Evolutionary conservation across 768 basidiomycete genomes (phyloP).

Genomic region (Psilocybe subaeruginosa): DNA sequence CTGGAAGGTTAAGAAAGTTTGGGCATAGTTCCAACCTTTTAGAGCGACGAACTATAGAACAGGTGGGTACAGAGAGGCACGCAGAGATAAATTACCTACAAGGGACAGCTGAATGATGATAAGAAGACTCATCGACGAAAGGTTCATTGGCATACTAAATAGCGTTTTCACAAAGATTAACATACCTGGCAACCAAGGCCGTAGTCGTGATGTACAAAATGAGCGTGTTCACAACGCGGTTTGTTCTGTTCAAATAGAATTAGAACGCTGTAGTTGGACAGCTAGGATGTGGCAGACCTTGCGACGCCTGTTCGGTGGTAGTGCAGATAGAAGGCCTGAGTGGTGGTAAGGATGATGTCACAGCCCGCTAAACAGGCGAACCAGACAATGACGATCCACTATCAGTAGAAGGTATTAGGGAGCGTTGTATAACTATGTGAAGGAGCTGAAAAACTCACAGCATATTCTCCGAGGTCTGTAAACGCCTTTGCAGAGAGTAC

Average conservation of each 20-base stretch:
- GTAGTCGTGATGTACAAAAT: neutral
- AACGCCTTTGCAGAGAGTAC: neutral
- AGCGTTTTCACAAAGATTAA: neutral
- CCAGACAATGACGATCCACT: constrained; percentile 4
- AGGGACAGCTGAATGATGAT: neutral
- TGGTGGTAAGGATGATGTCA: neutral
- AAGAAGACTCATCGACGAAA: neutral
- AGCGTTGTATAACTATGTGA: neutral
- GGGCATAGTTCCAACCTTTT: neutral
- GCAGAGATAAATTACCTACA: neutral
- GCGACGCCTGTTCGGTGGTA: constrained; percentile 2
- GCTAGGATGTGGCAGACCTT: neutral
- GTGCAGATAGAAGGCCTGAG: neutral
- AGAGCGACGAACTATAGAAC: neutral
- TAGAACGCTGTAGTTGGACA: too few species aligned
- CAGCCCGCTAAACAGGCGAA: neutral
- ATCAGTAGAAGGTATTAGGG: neutral
- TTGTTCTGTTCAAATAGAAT: neutral
- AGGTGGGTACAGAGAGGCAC: neutral
- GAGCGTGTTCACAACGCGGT: neutral
- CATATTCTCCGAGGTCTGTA: neutral
- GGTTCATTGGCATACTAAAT: neutral
- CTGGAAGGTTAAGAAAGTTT: neutral
- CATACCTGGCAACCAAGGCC: neutral
- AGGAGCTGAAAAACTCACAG: neutral